Base-by-base conservation (phyloP, 371 early-diverging fungal genomes). In the Mortierella sp. region DNA sequence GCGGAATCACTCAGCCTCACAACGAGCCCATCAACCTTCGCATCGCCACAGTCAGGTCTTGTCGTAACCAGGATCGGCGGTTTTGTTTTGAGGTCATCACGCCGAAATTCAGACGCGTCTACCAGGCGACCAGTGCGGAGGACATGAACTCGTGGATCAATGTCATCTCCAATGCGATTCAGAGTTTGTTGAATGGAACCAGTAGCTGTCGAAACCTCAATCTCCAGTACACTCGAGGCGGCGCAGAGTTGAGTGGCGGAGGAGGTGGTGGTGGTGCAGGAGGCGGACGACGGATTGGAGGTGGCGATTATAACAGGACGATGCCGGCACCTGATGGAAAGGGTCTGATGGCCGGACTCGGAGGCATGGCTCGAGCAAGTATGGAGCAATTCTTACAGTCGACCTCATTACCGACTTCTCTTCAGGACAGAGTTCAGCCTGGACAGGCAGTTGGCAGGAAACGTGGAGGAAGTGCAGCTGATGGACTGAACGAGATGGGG, bases 11-110 rank as follows among this genome's bases (percentile, higher is more conserved):
- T 69, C 87, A 91, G 9, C 77, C 77, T 9, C 91, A 91, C 69
- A 92, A 91, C 73, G 94, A 93, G 28, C 91, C 95, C 19, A 92
- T 96, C 76, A 87, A 92, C 50, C 88, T 97, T 74, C 90, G 92
- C 34, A 91, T 94, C 48, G 94, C 96, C 3, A 94, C 96, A 5
- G 96, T 95, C 11, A 91, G 96, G 4, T 93, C 94, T 72, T 93
- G 96, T 43, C 87, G 92, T 19, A 92, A 93, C 54, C 89, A 90
- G 14, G 93, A 95, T 51, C 91, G 97, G 16, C 92, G 94, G 0
- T 96, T 95, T 76, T 94, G 94, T 34, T 96, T 96, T 79, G 96
- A 96, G 81, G 82, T 96, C 43, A 92, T 96, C 70, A 92, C 93
- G 21, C 93, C 93, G 2, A 90, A 91, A 43, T 89, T 91, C 69